Percentiles rank a stretch among this genome's conserved stretches.
phyloP scores from a whole-genome alignment of 257 asterid genomes.

The Solanum boliviense region DNA sequence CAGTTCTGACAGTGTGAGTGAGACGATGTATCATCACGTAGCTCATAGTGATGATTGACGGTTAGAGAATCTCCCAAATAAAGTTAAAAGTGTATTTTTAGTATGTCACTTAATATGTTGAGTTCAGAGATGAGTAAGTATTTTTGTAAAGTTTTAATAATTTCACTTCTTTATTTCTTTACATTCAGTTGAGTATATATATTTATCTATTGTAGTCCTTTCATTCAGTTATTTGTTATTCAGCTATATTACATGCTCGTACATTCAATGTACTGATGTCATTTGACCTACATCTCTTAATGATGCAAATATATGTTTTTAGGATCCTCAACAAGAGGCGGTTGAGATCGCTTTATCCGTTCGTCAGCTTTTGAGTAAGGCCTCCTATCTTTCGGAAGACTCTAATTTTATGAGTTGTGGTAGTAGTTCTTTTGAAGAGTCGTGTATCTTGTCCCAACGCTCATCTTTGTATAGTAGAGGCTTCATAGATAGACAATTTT shows the following conservation, averaged over 20 bases:
- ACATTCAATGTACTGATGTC: not conserved
- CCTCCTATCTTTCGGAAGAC: not conserved
- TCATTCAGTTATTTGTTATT: too few species aligned
- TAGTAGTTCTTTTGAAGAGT: not conserved
- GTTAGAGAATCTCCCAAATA: not conserved
- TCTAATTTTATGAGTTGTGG: not conserved
- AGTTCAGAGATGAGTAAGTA: not conserved
- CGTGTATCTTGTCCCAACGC: not conserved
- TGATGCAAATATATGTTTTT: too few species aligned
- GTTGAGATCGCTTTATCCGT: not conserved
- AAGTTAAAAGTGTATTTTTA: too few species aligned
- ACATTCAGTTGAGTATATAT: too few species aligned
- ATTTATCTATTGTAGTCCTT: not conserved
- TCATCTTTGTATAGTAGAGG: not conserved
- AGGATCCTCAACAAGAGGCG: not conserved
- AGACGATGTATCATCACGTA: too few species aligned
- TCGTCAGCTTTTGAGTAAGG: not conserved
- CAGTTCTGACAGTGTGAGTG: too few species aligned
- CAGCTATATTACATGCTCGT: not conserved
- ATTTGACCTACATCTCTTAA: too few species aligned
- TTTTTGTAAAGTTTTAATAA: too few species aligned
- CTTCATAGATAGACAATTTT: not conserved
- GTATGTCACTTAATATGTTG: not conserved
- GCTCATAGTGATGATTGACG: not conserved
- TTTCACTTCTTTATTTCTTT: too few species aligned